These are phyloP conservation scores for Trichoderma koningiopsis DNA, from an alignment of 2,329 filamentous ascomycete species.

Conservation along the genomic window DNA sequence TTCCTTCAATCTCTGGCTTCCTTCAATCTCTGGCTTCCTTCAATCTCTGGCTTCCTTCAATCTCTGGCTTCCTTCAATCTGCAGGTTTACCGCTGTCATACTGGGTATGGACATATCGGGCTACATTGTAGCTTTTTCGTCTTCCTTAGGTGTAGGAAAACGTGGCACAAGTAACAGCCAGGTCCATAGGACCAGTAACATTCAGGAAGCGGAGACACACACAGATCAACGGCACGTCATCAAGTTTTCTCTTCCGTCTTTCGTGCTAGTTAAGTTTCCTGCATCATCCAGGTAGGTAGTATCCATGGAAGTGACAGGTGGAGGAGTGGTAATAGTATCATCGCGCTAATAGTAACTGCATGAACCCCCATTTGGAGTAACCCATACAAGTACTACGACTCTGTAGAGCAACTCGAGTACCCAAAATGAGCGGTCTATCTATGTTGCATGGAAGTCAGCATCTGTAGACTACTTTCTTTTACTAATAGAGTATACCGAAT, in stretches of 20 bases:
- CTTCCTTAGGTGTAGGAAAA: constrained; percentile 5
- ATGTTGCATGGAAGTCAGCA: not conserved
- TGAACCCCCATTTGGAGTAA: constrained; percentile 9
- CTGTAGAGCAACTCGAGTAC: not conserved
- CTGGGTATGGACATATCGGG: not conserved
- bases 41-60: no score
- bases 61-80: not conserved
- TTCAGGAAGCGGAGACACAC: not conserved
- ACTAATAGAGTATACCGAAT: not conserved
- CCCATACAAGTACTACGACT: not conserved
- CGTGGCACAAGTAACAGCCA: constrained; percentile 22
- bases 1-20: no score
- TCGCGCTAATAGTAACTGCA: not conserved
- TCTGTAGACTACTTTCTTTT: not conserved
- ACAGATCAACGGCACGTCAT: constrained; percentile 19
- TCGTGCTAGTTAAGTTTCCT: not conserved
- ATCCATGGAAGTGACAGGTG: not conserved
- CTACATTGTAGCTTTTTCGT: not conserved
- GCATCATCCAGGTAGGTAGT: not conserved
- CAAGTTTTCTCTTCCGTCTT: not conserved
- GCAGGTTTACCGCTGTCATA: not conserved
- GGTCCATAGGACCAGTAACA: not conserved
- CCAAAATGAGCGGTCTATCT: not conserved
- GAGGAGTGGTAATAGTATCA: constrained; percentile 10
- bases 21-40: no score